phyloP scores from a whole-genome alignment of 2,329 filamentous ascomycete species.

The Penicillium sp. region DNA sequence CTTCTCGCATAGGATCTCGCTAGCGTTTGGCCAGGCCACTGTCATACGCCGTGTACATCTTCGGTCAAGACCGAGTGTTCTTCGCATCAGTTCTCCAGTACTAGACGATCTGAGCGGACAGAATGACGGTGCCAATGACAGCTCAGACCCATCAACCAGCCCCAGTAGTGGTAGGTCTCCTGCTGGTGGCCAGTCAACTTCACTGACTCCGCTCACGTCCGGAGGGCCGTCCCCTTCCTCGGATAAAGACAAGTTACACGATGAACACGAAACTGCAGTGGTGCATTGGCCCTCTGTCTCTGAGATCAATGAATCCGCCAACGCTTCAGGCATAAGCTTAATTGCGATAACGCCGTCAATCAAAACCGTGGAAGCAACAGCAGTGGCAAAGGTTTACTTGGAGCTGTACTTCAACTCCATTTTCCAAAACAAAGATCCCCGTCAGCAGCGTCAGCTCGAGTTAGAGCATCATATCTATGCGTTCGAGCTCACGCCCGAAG shows the following conservation, averaged over 20 bases:
- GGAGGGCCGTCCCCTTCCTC: conserved; percentile 29
- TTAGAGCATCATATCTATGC: conserved; percentile 65
- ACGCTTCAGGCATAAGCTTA: background rate
- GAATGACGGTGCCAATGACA: conserved; percentile 33
- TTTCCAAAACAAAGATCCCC: conserved; percentile 56
- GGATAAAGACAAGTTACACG: conserved; percentile 7
- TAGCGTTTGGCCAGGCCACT: conserved; percentile 42
- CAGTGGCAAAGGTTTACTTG: conserved; percentile 80
- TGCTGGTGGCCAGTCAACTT: conserved; percentile 33
- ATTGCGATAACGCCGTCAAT: conserved; percentile 33
- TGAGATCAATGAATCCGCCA: background rate
- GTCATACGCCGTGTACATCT: conserved; percentile 42
- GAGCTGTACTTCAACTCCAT: conserved; percentile 81
- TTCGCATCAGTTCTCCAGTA: conserved; percentile 20
- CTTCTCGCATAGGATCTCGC: conserved; percentile 40
- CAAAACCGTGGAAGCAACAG: conserved; percentile 71
- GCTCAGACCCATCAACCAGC: conserved; percentile 34
- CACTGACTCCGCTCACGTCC: conserved; percentile 39
- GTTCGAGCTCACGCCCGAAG: conserved; percentile 57
- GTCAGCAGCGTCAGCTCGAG: conserved; percentile 60
- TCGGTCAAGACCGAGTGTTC: conserved; percentile 36
- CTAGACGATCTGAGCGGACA: conserved; percentile 19
- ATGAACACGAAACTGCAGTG: background rate
- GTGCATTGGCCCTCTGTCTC: conserved; percentile 1
- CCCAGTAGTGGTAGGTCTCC: conserved; percentile 34